phyloP scores from a whole-genome alignment of 371 early-diverging fungal genomes.

The Apophysomyces elegans region DNA sequence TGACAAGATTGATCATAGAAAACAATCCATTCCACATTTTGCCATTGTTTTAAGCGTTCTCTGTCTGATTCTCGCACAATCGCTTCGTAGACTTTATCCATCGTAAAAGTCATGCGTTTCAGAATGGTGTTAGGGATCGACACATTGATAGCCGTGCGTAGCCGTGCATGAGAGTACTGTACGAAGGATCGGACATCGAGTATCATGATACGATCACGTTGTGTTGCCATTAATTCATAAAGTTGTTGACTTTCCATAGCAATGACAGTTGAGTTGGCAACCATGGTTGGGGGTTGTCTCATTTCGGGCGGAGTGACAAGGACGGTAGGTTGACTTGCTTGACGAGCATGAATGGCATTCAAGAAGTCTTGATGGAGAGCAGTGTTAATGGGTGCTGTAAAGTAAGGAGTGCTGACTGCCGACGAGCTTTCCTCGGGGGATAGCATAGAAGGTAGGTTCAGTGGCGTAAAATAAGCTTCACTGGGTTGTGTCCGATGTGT shows the following conservation, averaged over 20 bases:
- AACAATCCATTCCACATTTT: slow-evolving; percentile 49
- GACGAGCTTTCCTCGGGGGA: slow-evolving; percentile 9
- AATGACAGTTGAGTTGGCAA: slow-evolving; percentile 6
- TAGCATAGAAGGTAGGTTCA: slow-evolving; percentile 34
- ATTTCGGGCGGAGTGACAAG: slow-evolving; percentile 19
- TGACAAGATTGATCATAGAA: slow-evolving; percentile 59
- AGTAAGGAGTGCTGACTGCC: slow-evolving; percentile 44
- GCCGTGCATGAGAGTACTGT: slow-evolving; percentile 48
- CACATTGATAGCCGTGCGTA: slow-evolving; percentile 56
- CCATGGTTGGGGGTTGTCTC: not conserved
- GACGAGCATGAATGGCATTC: slow-evolving; percentile 53
- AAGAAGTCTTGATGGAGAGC: slow-evolving; percentile 51
- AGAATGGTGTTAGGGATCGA: slow-evolving; percentile 64
- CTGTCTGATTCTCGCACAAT: slow-evolving; percentile 53
- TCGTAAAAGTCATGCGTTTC: slow-evolving; percentile 59
- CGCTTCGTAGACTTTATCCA: slow-evolving; percentile 59
- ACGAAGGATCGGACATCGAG: slow-evolving; percentile 63
- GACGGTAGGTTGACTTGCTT: slow-evolving; percentile 42
- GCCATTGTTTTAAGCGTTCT: slow-evolving; percentile 48
- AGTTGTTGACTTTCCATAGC: slow-evolving; percentile 12
- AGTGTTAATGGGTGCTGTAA: slow-evolving; percentile 53
- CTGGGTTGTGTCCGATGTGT: slow-evolving; percentile 33
- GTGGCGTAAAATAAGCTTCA: slow-evolving; percentile 51
- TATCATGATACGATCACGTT: slow-evolving; percentile 30
- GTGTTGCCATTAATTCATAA: slow-evolving; percentile 11